These are phyloP conservation scores for Epipyxis sp. DNA, from an alignment of 108 stramenopile genomes.

Conservation along the genomic window DNA sequence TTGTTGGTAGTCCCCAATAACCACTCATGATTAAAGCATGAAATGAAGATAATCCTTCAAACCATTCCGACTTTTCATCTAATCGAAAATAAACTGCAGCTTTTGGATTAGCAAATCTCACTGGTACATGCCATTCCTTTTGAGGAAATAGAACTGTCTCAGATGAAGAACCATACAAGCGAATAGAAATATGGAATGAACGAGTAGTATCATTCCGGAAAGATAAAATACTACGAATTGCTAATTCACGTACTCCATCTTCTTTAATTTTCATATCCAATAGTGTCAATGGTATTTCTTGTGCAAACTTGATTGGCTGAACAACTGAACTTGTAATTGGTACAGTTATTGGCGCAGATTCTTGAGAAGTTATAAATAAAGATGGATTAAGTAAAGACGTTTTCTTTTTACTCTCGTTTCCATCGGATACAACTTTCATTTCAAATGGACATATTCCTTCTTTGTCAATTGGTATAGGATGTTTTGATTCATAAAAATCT, in stretches of 20 bases:
- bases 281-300: background rate
- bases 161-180: background rate
- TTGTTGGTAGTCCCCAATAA: background rate
- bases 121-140: conserved; percentile 1
- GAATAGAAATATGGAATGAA: background rate
- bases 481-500: background rate
- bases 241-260: conserved; percentile 2
- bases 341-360: background rate
- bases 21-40: background rate
- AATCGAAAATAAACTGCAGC: background rate
- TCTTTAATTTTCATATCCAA: conserved; percentile 1
- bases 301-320: background rate
- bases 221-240: background rate
- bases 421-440: background rate
- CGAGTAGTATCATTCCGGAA: background rate
- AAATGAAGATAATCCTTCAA: background rate
- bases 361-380: background rate
- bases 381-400: background rate
- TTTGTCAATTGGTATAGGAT: conserved; percentile 22
- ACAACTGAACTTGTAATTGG: background rate
- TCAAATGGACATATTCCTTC: conserved; percentile 2
- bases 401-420: background rate
- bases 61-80: background rate
- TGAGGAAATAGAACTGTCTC: background rate
- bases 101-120: conserved; percentile 15